Evolutionary conservation across 352 stramenopile species (phyloP), one percentile per base, ranked within the genome.

Genomic region (Phytopythium oedochilum): DNA sequence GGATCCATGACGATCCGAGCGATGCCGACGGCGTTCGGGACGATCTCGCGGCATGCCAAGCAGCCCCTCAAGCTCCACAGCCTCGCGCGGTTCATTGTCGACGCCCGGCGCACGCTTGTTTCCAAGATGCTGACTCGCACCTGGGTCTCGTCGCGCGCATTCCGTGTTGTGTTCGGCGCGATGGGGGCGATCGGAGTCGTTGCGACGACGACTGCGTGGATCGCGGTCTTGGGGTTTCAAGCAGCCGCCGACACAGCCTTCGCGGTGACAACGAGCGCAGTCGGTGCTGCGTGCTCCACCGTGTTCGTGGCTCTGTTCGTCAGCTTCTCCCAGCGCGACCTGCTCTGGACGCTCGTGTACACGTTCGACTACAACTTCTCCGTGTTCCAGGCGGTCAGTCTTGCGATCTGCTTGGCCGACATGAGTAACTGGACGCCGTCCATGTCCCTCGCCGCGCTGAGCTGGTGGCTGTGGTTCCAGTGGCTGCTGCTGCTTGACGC

Each of bases 291-390:
- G 7, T 53, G 0, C 18, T 40, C 29, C 1, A 2, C 12, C 17
- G 14, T 15, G 14, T 53, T 53, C n/a, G 20, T 38, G 10, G 12
- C n/a, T 11, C 26, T 40, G 15, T 53, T 39, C 32, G 18, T 36
- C 15, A 14, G 46, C 3, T n/a, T 53, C 8, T 18, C 29, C 5
- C 46, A 53, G 18, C 46, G 46, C 29, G 46, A 53, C 22, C 18
- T 53, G 28, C 46, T 53, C 2, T 38, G 32, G 32, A 38, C 29
- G 14, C 29, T 53, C 18, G 46, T 10, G 25, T 38, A 40, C n/a
- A 40, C 29, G 28, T 53, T 53, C 29, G 46, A 53, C 29, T 53
- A 40, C 28, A 39, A 52, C 28, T 52, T 52, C 26, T 52, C 45
- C 18, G 28, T 52, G 20, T 34, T 36, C 31, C 45, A 52, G 26